Evolutionary conservation across 2,329 filamentous ascomycete species (phyloP).

Genomic region (Dothideomycetes sp.): DNA sequence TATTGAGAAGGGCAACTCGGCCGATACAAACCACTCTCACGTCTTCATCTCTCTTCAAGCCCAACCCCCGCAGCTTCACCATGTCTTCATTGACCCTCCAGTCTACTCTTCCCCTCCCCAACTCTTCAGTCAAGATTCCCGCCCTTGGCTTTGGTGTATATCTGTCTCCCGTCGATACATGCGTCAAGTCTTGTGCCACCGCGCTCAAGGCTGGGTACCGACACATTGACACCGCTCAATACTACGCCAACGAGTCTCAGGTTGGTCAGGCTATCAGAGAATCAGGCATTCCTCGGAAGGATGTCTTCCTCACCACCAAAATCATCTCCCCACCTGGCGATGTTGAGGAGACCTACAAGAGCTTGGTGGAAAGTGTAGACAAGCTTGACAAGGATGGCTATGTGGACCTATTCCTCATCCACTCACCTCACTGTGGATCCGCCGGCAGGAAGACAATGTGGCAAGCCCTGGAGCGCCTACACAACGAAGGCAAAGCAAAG

Average conservation of each 20-base stretch:
- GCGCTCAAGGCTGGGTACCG: slow-evolving; percentile 50
- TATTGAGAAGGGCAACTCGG: background rate
- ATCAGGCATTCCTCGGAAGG: slow-evolving; percentile 43
- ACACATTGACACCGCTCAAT: slow-evolving; percentile 57
- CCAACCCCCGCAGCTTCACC: slow-evolving; percentile 1
- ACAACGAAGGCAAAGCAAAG: slow-evolving; percentile 48
- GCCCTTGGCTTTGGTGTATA: slow-evolving; percentile 64
- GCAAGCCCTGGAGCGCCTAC: slow-evolving; percentile 52
- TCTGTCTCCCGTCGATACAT: slow-evolving; percentile 42
- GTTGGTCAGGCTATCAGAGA: slow-evolving; percentile 53
- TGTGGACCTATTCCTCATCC: slow-evolving; percentile 62
- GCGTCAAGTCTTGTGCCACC: slow-evolving; percentile 45
- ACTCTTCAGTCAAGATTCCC: slow-evolving; percentile 45
- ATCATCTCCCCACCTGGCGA: slow-evolving; percentile 45
- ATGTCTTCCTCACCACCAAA: slow-evolving; percentile 63
- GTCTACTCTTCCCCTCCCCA: slow-evolving; percentile 39
- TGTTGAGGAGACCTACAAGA: slow-evolving; percentile 48
- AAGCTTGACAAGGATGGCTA: slow-evolving; percentile 52
- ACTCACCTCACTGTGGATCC: slow-evolving; percentile 47
- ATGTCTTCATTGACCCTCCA: slow-evolving; percentile 29
- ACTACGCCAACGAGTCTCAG: slow-evolving; percentile 58
- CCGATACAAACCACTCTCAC: too few species aligned
- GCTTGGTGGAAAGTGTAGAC: slow-evolving; percentile 49
- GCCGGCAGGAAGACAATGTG: slow-evolving; percentile 51
- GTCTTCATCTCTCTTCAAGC: background rate